Evolutionary conservation across 805 yeast genomes (phyloP), one percentile per base, ranked within the genome.

Genomic region (Candida coquimbonensis): DNA sequence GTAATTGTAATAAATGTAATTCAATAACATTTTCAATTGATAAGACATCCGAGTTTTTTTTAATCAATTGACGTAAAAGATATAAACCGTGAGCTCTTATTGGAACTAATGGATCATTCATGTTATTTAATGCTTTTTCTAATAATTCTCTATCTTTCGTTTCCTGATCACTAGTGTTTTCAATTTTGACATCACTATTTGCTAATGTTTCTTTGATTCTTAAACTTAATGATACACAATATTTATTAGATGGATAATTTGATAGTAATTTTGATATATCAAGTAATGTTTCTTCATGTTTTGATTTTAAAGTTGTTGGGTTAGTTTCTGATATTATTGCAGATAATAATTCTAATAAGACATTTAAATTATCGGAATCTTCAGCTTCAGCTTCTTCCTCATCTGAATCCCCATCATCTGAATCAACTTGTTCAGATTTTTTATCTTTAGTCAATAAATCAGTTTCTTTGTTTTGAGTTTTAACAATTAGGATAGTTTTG

Each of bases 51-150:
- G 86, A 77, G 33, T 69, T 69, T 29, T 61, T 64, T 37, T 66
- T 70, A 7, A 78, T 69, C 38, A 88, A 67, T 46, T 74, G 71
- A 27, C 87, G 69, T 29, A 91, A 62, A 24, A 81, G 62, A 50
- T 75, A 77, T 9, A 93, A 65, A 0, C 98, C 98, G 62, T 86
- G 89, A 0, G 95, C 98, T 44, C 89, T 70, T 3, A 91, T 77
- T 0, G 98, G 96, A 4, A 86, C 81, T 38, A 84, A 65, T 0
- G 90, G 85, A 62, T 90, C 96, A 46, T 79, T 80, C 38, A 93
- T 62, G 48, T 81, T 77, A 1, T 74, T 67, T 34, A 87, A 65
- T 0, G 96, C 96, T 31, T 77, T 69, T 14, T 75, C 72, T 40
- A 84, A 64, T 0, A 63, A 49, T 24, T 64, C 65, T 26, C 61